phyloP scores from a whole-genome alignment of 116 monocot species.

The Zostera marina region DNA sequence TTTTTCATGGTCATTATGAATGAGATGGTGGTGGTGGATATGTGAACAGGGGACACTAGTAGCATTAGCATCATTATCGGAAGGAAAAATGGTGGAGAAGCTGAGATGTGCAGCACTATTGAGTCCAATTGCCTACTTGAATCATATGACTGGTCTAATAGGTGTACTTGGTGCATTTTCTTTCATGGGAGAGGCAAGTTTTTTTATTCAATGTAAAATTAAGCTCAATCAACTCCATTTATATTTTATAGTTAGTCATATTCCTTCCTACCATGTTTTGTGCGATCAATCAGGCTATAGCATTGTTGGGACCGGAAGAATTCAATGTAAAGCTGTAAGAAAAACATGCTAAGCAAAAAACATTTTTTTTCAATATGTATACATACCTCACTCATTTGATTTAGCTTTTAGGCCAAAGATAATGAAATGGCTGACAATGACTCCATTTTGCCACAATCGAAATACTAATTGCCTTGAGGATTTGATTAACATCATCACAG shows the following conservation, averaged over 20 bases:
- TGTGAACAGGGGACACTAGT: constrained; percentile 52
- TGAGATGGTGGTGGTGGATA: neutral
- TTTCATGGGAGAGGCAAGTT: constrained; percentile 49
- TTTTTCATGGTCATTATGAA: neutral
- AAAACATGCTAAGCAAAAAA: neutral
- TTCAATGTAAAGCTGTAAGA: constrained; percentile 65
- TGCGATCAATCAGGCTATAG: constrained; percentile 21
- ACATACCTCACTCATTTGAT: neutral
- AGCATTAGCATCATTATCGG: constrained; percentile 67
- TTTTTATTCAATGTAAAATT: neutral
- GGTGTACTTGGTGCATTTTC: constrained; percentile 42
- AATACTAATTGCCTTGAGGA: no score
- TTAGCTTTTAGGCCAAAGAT: no score
- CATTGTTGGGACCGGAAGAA: constrained; percentile 53
- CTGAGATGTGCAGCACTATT: constrained; percentile 57
- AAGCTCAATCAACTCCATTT: neutral
- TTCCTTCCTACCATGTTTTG: neutral
- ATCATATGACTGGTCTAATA: constrained; percentile 57
- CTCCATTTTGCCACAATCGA: no score
- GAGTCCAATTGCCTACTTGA: constrained; percentile 65
- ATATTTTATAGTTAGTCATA: neutral
- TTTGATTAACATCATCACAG: no score
- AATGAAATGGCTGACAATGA: no score
- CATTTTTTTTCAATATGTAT: no score
- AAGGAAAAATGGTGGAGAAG: constrained; percentile 53